Percentiles rank a stretch among this genome's conserved stretches.
These are phyloP conservation scores for Cadophora luteo-olivacea DNA, from an alignment of 2,329 filamentous ascomycete species.

Conservation along the genomic window DNA sequence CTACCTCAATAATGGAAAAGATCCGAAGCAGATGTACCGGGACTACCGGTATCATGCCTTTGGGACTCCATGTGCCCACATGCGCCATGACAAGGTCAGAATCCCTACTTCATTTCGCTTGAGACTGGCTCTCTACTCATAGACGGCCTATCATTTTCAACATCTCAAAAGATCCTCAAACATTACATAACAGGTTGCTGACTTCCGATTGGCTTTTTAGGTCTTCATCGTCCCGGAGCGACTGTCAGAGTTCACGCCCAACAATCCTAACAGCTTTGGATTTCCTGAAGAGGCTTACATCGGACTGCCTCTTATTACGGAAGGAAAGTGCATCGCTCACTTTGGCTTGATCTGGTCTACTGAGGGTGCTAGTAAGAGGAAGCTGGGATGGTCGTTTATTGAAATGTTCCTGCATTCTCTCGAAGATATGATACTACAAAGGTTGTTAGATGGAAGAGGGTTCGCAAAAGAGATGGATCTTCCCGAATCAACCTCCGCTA, in stretches of 20 bases:
- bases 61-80: constrained; percentile 67
- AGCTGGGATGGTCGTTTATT: constrained; percentile 68
- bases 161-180: background rate
- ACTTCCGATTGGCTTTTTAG: background rate
- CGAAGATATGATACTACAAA: constrained; percentile 68
- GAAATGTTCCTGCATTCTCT: constrained; percentile 73
- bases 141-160: background rate
- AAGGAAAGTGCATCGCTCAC: constrained; percentile 71
- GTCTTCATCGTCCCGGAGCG: constrained; percentile 71
- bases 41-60: constrained; percentile 71
- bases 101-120: background rate
- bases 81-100: constrained; percentile 69
- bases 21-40: constrained; percentile 57
- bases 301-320: constrained; percentile 68
- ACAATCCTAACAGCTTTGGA: constrained; percentile 61
- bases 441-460: constrained; percentile 60
- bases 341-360: constrained; percentile 76
- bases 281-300: constrained; percentile 67
- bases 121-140: too few species aligned
- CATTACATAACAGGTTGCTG: background rate
- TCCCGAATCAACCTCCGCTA: constrained; percentile 42
- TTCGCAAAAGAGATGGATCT: constrained; percentile 47
- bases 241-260: constrained; percentile 61
- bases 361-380: constrained; percentile 61
- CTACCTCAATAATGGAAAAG: constrained; percentile 67